Evolutionary conservation across 78 protist species (phyloP), one percentile per base, ranked within the genome.

Genomic region (Dictyostelium citrinum): DNA sequence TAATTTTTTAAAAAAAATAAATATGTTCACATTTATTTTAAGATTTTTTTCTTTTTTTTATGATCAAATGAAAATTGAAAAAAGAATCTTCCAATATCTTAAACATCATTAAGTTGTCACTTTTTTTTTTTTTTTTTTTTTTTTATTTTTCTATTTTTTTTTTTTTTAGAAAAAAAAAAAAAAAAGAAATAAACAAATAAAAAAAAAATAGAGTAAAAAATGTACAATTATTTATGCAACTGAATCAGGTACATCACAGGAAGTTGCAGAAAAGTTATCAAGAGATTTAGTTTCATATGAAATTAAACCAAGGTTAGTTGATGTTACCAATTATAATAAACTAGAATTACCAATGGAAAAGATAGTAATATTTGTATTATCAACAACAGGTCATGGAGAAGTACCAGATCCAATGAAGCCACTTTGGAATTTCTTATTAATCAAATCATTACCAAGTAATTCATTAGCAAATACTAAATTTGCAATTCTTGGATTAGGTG

Each of bases 301-400:
- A 20, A 37, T 91, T 17, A 37, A 55, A 12, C 85, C 71, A 16
- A 24, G 45, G 24, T 46, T 93, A 29, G n/a, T 39, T 17, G 90
- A 83, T 43, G 39, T 93, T 11, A 49, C 72, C 27, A 24, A 81
- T 27, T 93, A 93, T 93, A 79, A 93, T 70, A 81, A 55, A 43
- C n/a, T 71, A 1, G n/a, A 49, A 37, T 82, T 93, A 51, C 96
- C 96, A 22, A 20, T 17, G 3, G 96, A 93, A 60, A 88, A 43
- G 17, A n/a, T 81, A 4, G 79, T 93, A 3, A 12, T 93, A 17
- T 93, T 93, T 74, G 90, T 82, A 11, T 67, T 93, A 7, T 93
- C 96, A 10, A 93, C 96, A 2, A 58, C 88, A 16, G 96, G 96
- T 55, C 96, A 93, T 82, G 96, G 96, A 12, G 96, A 93, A n/a